phyloP scores from a whole-genome alignment of 2,329 filamentous ascomycete species.

The Calycina marina region DNA sequence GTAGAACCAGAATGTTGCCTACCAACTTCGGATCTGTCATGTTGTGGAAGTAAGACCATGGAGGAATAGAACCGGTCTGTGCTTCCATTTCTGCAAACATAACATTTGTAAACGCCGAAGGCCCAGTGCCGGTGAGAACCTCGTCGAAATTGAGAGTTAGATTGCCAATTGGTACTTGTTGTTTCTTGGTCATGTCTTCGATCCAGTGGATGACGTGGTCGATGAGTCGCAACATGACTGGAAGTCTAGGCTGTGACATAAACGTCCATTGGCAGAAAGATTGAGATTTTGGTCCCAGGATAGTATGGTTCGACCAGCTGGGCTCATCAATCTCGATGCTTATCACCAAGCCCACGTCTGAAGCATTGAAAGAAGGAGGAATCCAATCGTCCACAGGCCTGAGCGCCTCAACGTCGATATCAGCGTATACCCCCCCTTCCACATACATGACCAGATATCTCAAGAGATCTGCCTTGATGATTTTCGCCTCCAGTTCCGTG shows the following conservation, averaged over 20 bases:
- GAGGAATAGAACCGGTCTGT: slow-evolving; percentile 30
- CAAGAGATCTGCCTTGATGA: slow-evolving; percentile 52
- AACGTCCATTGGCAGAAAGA: slow-evolving; percentile 69
- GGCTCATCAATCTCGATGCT: slow-evolving; percentile 60
- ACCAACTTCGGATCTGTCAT: slow-evolving; percentile 51
- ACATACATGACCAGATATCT: slow-evolving; percentile 55
- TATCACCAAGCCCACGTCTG: slow-evolving; percentile 56
- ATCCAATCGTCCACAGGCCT: slow-evolving; percentile 40
- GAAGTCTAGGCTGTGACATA: slow-evolving; percentile 50
- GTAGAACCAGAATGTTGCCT: slow-evolving; percentile 48
- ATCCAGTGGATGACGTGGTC: slow-evolving; percentile 57
- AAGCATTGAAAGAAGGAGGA: slow-evolving; percentile 45
- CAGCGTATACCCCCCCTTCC: slow-evolving; percentile 35
- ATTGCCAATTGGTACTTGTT: slow-evolving; percentile 42
- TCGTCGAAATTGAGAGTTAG: slow-evolving; percentile 58
- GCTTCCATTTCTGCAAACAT: slow-evolving; percentile 49
- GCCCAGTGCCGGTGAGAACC: slow-evolving; percentile 58
- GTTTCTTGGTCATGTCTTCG: slow-evolving; percentile 39
- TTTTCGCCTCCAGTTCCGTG: slow-evolving; percentile 42
- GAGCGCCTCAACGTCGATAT: slow-evolving; percentile 43
- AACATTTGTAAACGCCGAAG: slow-evolving; percentile 53
- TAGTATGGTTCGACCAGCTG: slow-evolving; percentile 45
- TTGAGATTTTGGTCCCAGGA: slow-evolving; percentile 51
- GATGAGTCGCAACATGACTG: slow-evolving; percentile 53
- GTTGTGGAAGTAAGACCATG: slow-evolving; percentile 52